Evolutionary conservation across 2,329 filamentous ascomycete genomes (phyloP).

Genomic region (Ophiosphaerella korrae): DNA sequence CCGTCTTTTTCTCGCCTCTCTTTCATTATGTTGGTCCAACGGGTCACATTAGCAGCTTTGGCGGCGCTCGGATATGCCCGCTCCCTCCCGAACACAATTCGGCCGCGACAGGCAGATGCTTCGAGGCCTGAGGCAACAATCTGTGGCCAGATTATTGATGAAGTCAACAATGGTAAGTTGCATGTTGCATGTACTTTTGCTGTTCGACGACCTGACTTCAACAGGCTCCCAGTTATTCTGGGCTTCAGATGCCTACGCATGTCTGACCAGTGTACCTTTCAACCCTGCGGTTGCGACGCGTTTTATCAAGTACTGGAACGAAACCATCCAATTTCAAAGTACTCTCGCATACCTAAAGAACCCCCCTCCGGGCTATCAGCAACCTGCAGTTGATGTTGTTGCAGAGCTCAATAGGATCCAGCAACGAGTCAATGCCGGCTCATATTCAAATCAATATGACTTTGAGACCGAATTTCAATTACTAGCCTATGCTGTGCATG

Average conservation of each 20-base stretch:
- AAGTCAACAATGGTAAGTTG: constrained; percentile 11
- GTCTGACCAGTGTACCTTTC: constrained; percentile 54
- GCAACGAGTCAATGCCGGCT: constrained; percentile 21
- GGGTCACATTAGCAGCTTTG: not conserved
- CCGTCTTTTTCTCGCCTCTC: no score
- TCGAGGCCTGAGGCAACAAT: constrained; percentile 9
- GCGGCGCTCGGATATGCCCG: constrained; percentile 3
- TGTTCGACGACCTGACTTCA: not conserved
- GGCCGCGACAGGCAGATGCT: constrained; percentile 12
- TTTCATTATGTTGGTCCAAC: not conserved
- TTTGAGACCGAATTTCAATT: constrained; percentile 46
- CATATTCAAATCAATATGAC: constrained; percentile 47
- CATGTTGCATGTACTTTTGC: not conserved
- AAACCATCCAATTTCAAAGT: constrained; percentile 53
- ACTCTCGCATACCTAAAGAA: constrained; percentile 50
- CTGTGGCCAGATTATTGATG: constrained; percentile 17
- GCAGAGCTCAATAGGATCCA: constrained; percentile 34
- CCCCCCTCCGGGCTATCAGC: constrained; percentile 50
- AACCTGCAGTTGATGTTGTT: constrained; percentile 45
- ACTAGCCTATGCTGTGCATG: constrained; percentile 36
- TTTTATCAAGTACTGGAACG: constrained; percentile 53
- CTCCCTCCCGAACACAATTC: constrained; percentile 8
- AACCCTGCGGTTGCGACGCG: constrained; percentile 50
- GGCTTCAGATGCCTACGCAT: constrained; percentile 29
- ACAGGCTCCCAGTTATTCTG: not conserved